Evolutionary conservation across 257 asterid species (phyloP), one percentile per base, ranked within the genome.

Genomic region (Solanum dulcamara): DNA sequence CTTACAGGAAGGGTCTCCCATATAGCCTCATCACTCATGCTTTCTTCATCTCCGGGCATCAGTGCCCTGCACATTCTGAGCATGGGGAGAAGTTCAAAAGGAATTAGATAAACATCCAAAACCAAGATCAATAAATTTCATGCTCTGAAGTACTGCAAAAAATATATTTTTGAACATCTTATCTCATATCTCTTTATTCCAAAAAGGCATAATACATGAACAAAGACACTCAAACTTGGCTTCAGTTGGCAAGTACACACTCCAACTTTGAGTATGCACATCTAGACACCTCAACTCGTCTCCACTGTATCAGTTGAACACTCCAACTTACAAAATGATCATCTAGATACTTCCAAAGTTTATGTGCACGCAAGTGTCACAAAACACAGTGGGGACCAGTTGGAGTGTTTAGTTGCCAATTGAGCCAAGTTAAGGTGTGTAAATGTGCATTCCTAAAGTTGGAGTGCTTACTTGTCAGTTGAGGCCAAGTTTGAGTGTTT

Each of bases 1-100:
- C 97, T 93, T 94, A 96, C 98, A n/a, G 99, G 99, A 86, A 96
- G 98, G 83, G 98, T 94, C 89, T 93, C 98, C 98, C 98, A 95
- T 87, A 96, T 92, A 53, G 98, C 99, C 88, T 95, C 98, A 81
- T 94, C 99, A 70, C 92, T 93, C 89, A 95, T 89, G 87, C 86
- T 92, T 57, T 96, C 99, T 0, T 96, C 98, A 33, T 96, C 99
- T 82, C 98, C 97, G 74, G 99, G 99, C 97, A 96, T 94, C 86
- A 95, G 90, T 82, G 98, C 92, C 89, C 97, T 88, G 87, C 99
- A 95, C 98, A 95, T 95, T 91, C 99, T 96, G 89, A 28, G 80
- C 68, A 88, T 62, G 50, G 85, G 32, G 87, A 86, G 42, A 86
- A 60, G 40, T 86, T 67, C 3, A 87, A n/a, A n/a, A 68, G 48